Base-by-base conservation (phyloP, 352 stramenopile genomes). In the Chloridella minuta region DNA sequence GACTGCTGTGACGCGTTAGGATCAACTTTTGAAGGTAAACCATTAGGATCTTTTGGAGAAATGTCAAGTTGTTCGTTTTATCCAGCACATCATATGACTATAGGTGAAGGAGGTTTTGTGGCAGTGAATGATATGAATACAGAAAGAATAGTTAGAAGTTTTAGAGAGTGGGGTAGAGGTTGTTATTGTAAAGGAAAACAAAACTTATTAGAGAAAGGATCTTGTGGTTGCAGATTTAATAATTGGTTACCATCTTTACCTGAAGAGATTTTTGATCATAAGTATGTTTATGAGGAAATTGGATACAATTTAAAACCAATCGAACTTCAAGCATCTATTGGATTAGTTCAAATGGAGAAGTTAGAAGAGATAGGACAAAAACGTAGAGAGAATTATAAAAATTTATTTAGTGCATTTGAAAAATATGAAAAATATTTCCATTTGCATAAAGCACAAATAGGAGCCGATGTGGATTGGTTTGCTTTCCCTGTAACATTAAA, bases 41-140 rank as follows among this genome's bases (percentile, higher is more conserved):
- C n/a, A 22, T 22, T 83, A 25, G 51, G 51, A 83, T 25, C 51
- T 24, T 83, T 83, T 83, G 51, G 51, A 83, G 51, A 83, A 22
- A 83, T 83, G n/a, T 22, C n/a, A 22, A 83, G n/a, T 83, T 25
- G n/a, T 22, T 25, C n/a, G n/a, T 83, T 83, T 83, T 83, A 83
- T 83, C 51, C 51, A 24, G 51, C 51, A 83, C 51, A 83, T 83
- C 51, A 83, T 24, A 83, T 83, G n/a, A 83, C 51, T 22, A 83
- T 83, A 24, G 51, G 51, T 83, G 51, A 83, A 24, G 51, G 51
- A 25, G 51, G 51, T 25, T 22, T 24, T 22, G 51, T 83, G 51
- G n/a, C 23, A 25, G 23, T 24, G n/a, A 25, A 22, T 83, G 23
- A 83, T 83, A 25, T 24, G n/a, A 83, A 83, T 25, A 25, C 23